Evolutionary conservation across 306 rosid genomes (phyloP), one percentile per base, ranked within the genome.

Genomic region (Cicer bijugum): DNA sequence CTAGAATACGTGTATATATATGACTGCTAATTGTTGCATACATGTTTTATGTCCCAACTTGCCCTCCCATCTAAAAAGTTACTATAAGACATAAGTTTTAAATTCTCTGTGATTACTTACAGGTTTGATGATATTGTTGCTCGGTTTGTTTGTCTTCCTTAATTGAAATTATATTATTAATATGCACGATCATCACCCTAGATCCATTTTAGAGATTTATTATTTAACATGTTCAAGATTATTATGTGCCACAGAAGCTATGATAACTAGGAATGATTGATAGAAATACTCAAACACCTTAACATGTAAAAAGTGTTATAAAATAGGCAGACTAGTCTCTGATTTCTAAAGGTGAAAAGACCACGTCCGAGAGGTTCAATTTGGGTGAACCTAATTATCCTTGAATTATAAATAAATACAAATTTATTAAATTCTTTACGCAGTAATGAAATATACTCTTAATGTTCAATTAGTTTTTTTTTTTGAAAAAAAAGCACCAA

Each of bases 21-120:
- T 71, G 62, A 64, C 14, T 71, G 48, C 66, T 72, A 46, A 47
- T 82, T 61, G 48, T 28, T 58, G 66, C 23, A 65, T 65, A 33
- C 51, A n/a, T 46, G 65, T 55, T 70, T 44, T 4, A 10, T 12
- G 37, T 11, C 72, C 39, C 52, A 37, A 28, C 19, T 39, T 59
- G 11, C 4, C 17, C 39, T 55, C 58, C 71, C 72, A 50, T 14
- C 51, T 11, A 42, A 69, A 46, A 73, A 37, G 5, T 55, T 28
- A 28, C 35, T 11, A 28, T 44, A 57, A 47, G 44, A 40, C 23
- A 58, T n/a, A 39, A 15, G 68, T 40, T 47, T 66, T 38, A 23
- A 72, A 45, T 43, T 23, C 67, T 64, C 28, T 51, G 40, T 59
- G 17, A 59, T 59, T 37, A 16, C 48, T 42, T 56, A 51, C 23